These are phyloP conservation scores for Yamadazyma diddensiae DNA, from an alignment of 1,139 yeast genomes.

Conservation along the genomic window DNA sequence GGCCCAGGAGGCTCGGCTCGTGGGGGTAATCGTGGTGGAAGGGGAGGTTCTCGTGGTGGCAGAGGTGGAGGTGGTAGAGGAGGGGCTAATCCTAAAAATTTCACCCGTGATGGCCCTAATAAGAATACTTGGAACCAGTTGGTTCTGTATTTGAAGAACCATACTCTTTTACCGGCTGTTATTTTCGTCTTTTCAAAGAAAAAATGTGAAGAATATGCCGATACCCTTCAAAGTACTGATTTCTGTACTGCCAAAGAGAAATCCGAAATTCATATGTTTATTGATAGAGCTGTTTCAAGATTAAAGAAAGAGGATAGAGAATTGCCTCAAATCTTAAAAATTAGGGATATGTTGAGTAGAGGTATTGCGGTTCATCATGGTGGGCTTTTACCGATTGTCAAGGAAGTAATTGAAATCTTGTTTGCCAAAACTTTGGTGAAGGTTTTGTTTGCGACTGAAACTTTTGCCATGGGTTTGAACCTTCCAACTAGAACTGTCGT, in stretches of 20 bases:
- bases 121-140: conserved; percentile 76
- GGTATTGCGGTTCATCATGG: conserved; percentile 99
- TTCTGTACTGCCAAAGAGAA: conserved; percentile 81
- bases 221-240: conserved; percentile 67
- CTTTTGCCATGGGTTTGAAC: conserved; percentile 97
- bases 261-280: conserved; percentile 88
- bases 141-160: conserved; percentile 66
- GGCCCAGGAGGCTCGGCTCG: conserved; percentile 47
- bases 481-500: conserved; percentile 97
- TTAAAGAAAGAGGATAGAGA: conserved; percentile 90
- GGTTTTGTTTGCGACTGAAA: conserved; percentile 94
- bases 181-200: conserved; percentile 91
- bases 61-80: conserved; percentile 28
- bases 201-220: conserved; percentile 90
- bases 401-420: conserved; percentile 89
- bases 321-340: conserved; percentile 81
- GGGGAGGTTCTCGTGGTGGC: conserved; percentile 17
- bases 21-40: conserved; percentile 30
- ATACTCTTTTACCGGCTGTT: conserved; percentile 82
- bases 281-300: conserved; percentile 84
- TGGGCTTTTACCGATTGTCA: conserved; percentile 91
- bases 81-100: conserved; percentile 34
- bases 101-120: conserved; percentile 64
- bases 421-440: conserved; percentile 85
- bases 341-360: conserved; percentile 78